A percentile compares a stretch with the other conserved stretches of the same genome.
phyloP scores from a whole-genome alignment of 495 filamentous ascomycete species.

The Penicillium salamii region DNA sequence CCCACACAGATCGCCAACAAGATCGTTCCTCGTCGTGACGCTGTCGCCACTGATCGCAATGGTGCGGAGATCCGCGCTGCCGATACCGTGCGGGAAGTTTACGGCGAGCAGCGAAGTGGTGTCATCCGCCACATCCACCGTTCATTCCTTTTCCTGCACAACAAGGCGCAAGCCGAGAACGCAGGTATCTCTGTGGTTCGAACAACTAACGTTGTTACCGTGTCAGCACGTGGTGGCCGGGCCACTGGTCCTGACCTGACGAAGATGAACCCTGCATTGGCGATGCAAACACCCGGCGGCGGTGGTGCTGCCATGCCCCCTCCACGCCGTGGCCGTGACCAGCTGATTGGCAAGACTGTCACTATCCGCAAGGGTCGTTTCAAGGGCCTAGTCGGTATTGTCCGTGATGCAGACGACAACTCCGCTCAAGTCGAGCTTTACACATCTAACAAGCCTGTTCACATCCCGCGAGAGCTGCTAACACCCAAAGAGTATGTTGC shows the following conservation, averaged over 20 bases:
- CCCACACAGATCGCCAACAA: slow-evolving; percentile 90
- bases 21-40: slow-evolving; percentile 70
- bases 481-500: slow-evolving; percentile 71
- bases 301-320: slow-evolving; percentile 61
- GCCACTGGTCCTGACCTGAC: slow-evolving; percentile 70
- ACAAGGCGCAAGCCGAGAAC: slow-evolving; percentile 80
- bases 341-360: slow-evolving; percentile 87
- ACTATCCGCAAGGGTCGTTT: slow-evolving; percentile 76
- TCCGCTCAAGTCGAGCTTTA: slow-evolving; percentile 89
- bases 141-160: slow-evolving; percentile 83
- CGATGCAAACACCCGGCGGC: slow-evolving; percentile 48
- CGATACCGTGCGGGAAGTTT: slow-evolving; percentile 86
- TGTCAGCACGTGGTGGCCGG: slow-evolving; percentile 87
- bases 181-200: slow-evolving; percentile 87
- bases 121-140: slow-evolving; percentile 90
- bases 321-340: slow-evolving; percentile 77
- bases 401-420: slow-evolving; percentile 85
- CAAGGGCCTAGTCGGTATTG: slow-evolving; percentile 91
- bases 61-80: slow-evolving; percentile 90
- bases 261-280: slow-evolving; percentile 88
- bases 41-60: slow-evolving; percentile 88
- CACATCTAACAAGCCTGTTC: slow-evolving; percentile 83
- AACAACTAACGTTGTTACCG: slow-evolving; percentile 77
- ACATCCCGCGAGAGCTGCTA: slow-evolving; percentile 72
- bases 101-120: slow-evolving; percentile 80